Percentiles rank a stretch among this genome's conserved stretches.
phyloP scores from a whole-genome alignment of 345 rosid genomes.

The Pugionium cornutum region DNA sequence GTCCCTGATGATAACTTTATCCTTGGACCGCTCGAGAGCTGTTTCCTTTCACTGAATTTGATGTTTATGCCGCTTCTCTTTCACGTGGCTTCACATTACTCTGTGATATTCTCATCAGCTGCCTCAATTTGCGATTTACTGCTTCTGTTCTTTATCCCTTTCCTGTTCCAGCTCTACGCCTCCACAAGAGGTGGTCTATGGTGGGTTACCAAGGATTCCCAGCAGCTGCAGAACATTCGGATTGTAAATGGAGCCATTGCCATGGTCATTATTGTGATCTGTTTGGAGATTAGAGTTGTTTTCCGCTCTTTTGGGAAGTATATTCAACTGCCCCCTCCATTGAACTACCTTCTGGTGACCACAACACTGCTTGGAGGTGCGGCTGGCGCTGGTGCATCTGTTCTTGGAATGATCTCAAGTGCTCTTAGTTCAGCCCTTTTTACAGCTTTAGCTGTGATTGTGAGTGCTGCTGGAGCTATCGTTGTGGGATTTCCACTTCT shows the following conservation, averaged over 20 bases:
- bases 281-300: conserved; percentile 94
- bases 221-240: conserved; percentile 77
- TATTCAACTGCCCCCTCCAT: conserved; percentile 91
- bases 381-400: conserved; percentile 80
- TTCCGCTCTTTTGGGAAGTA: conserved; percentile 94
- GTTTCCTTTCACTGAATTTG: conserved; percentile 76
- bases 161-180: conserved; percentile 84
- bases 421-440: conserved; percentile 71
- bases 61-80: conserved; percentile 78
- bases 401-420: conserved; percentile 87
- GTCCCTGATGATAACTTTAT: conserved; percentile 82
- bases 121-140: conserved; percentile 71
- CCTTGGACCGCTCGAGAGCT: conserved; percentile 77
- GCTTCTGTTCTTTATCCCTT: conserved; percentile 89
- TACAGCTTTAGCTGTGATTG: conserved; percentile 77
- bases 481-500: conserved; percentile 88
- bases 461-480: conserved; percentile 89
- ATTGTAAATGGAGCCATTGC: conserved; percentile 88
- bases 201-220: conserved; percentile 82
- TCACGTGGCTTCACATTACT: conserved; percentile 85
- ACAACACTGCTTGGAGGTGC: conserved; percentile 92
- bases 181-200: conserved; percentile 95
- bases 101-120: conserved; percentile 69
- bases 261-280: conserved; percentile 74
- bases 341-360: conserved; percentile 86